Evolutionary conservation across 768 basidiomycete species (phyloP), one percentile per base, ranked within the genome.

Genomic region (Tylopilus plumbeoviolaceoides): DNA sequence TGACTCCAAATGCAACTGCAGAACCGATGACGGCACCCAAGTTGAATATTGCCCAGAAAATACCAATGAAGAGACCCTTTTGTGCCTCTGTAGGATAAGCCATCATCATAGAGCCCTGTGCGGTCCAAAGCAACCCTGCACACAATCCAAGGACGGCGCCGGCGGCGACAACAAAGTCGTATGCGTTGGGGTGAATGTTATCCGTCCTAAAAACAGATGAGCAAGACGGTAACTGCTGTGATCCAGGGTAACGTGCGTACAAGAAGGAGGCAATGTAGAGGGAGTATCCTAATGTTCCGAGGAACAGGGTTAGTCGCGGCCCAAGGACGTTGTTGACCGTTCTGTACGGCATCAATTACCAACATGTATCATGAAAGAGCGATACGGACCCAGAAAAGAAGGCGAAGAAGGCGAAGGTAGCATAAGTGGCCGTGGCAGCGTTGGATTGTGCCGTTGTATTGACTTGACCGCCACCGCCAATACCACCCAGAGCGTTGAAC

Each of bases 11-110:
- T 14, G 89, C 82, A 30, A 91, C 87, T 9, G 84, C 73, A 5
- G 87, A 80, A 28, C 90, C 89, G 43, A 92, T 82, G 44, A 93
- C 87, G 43, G 84, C 84, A 27, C 89, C 89, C 20, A 90, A 55
- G 60, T 91, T 91, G 73, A 93, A 92, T 55, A 91, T 87, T 41
- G 78, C 71, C 90, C 90, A 92, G 71, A 91, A 92, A 43, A 89
- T 80, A 38, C 78, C 84, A 47, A 92, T 89, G 69, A 78, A 91
- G 30, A 70, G 72, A 15, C 89, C 89, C 67, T 92, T 92, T 65
- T 91, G 81, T 43, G 68, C 63, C 65, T 92, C 89, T 0, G 87
- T 89, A 0, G 89, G 87, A 67, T 92, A 92, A 5, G 87, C 81
- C 68, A 93, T 71, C 83, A 91, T 91, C 54, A 92, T 72, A 17